These are phyloP conservation scores for Aspergillus tamarii DNA, from an alignment of 2,329 filamentous ascomycete genomes.

Conservation along the genomic window DNA sequence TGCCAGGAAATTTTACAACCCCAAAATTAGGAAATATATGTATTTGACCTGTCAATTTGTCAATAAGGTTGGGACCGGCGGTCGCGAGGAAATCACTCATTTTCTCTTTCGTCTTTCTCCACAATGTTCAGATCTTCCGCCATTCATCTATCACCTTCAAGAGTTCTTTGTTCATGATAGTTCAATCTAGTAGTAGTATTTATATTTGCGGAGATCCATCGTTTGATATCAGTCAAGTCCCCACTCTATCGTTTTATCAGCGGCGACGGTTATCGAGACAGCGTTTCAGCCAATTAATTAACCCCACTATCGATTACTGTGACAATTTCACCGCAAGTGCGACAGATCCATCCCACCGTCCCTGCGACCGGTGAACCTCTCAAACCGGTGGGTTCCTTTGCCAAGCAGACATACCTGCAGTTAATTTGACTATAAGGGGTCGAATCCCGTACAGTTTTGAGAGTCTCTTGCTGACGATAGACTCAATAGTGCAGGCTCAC, in stretches of 20 bases:
- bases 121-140: neutral
- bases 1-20: neutral
- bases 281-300: neutral
- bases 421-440: neutral
- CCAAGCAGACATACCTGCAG: neutral
- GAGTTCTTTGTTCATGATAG: neutral
- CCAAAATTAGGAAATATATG: neutral
- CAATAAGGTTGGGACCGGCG: neutral
- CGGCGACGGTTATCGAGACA: neutral
- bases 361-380: slow-evolving; percentile 1
- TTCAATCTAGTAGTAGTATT: neutral
- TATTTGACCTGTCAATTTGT: neutral
- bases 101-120: neutral
- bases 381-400: neutral
- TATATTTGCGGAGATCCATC: neutral
- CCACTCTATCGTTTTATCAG: neutral
- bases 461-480: neutral
- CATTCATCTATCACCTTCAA: neutral
- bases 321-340: neutral
- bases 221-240: neutral
- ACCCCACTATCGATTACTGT: slow-evolving; percentile 1
- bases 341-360: neutral
- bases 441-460: neutral
- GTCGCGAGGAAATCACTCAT: neutral
- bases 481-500: neutral